Evolutionary conservation across 2,329 filamentous ascomycete species (phyloP), one percentile per base, ranked within the genome.

Genomic region (Lizonia empirigonia): DNA sequence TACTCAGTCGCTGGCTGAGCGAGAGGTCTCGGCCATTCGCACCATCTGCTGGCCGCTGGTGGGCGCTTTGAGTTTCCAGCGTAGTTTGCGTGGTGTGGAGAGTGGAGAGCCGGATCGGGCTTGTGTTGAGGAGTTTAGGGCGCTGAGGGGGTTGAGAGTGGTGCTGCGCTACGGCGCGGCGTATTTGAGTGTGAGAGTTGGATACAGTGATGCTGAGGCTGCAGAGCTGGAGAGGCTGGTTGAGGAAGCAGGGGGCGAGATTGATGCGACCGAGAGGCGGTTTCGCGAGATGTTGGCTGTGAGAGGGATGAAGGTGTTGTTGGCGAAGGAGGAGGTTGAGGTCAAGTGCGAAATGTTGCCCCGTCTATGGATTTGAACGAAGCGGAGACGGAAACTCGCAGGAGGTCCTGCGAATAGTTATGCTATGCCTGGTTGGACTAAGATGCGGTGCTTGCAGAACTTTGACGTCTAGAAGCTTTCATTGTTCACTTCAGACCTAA

Each of bases 31-130:
- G 5, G 10, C 24, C 15, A 22, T 42, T 10, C 37, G 20, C 2
- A 32, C 30, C 4, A 19, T 49, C 1, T 41, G 26, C 24, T 49
- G 45, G 45, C 45, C 45, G 6, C 30, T 49, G 7, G 10, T 41
- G 18, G 27, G 30, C 10, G 19, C 33, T 6, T 23, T 47, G n/a
- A 6, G 19, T 5, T 24, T 24, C n/a, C 37, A 30, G 24, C 32
- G 19, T 10, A 42, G 32, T 19, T 27, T 42, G 37, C 45, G 29
- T 4, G 37, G 30, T 26, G 30, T 18, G 30, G 15, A 24, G 6
- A 5, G 36, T 5, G 37, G 42, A 9, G 37, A 29, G 19, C 32
- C 24, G n/a, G 36, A 24, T n/a, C 26, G 32, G 7, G 10, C 9
- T 22, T 44, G 38, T 23, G 16, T 5, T 5, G 33, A 49, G n/a